Conservation (phyloP, 345 rosid species). For the Alliaria petiolata region DNA sequence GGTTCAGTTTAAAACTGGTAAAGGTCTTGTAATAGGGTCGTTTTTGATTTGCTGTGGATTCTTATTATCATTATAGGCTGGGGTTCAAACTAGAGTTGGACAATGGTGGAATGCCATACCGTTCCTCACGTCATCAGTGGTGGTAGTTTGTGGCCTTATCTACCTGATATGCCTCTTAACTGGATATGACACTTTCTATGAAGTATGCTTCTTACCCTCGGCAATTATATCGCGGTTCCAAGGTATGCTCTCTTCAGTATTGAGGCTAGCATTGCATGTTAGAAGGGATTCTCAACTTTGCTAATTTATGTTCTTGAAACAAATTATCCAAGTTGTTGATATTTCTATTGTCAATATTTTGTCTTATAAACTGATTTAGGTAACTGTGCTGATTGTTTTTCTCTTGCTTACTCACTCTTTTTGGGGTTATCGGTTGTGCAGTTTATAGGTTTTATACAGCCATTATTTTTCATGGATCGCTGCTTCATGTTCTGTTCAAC, state of each 20-base stretch:
- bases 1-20: neutral
- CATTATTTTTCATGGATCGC: constrained; percentile 77
- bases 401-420: neutral
- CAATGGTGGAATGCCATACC: constrained; percentile 97
- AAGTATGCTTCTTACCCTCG: constrained; percentile 88
- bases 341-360: too few relatives aligned
- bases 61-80: constrained; percentile 48
- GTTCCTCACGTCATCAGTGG: constrained; percentile 71
- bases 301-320: neutral
- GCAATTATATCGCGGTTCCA: constrained; percentile 65
- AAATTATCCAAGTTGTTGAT: neutral
- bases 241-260: constrained; percentile 70
- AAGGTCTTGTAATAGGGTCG: too few relatives aligned
- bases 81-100: constrained; percentile 62
- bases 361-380: too few relatives aligned
- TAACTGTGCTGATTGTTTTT: too few relatives aligned
- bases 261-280: neutral
- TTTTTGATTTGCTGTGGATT: neutral
- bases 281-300: neutral
- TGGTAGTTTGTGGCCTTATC: constrained; percentile 62
- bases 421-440: constrained; percentile 30
- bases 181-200: constrained; percentile 83
- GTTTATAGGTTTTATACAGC: constrained; percentile 89
- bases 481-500: constrained; percentile 91
- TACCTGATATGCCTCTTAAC: constrained; percentile 72